phyloP scores from a whole-genome alignment of 2,329 filamentous ascomycete species.

The Hymenoscyphus infarciens region DNA sequence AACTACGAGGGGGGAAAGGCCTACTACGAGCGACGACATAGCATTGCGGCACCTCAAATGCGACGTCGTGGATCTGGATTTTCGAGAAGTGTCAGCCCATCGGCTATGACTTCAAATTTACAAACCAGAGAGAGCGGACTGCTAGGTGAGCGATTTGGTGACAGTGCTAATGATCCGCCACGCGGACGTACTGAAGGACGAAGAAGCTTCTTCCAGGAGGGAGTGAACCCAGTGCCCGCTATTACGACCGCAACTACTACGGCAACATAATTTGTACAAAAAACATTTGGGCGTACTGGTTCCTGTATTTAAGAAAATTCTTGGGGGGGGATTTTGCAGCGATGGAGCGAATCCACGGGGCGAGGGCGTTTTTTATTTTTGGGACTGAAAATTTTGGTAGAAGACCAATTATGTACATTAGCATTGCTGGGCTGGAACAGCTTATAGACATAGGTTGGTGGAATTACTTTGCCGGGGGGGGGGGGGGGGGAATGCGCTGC shows the following conservation, averaged over 20 bases:
- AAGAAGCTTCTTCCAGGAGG: conserved; percentile 26
- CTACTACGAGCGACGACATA: conserved; percentile 13
- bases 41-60: conserved; percentile 11
- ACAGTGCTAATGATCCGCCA: conserved; percentile 3
- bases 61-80: neutral
- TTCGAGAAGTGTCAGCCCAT: conserved; percentile 15
- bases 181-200: conserved; percentile 21
- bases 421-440: neutral
- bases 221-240: conserved; percentile 22
- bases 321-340: neutral
- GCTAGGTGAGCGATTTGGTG: conserved; percentile 8
- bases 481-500: neutral
- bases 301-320: neutral
- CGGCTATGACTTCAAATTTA: neutral
- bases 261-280: neutral
- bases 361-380: no score
- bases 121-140: conserved; percentile 1
- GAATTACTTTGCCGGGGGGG: neutral
- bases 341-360: no score
- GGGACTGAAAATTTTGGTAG: no score
- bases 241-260: neutral
- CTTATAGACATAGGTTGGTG: neutral
- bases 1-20: conserved; percentile 1
- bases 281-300: neutral
- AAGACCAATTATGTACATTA: no score